Evolutionary conservation across 306 rosid genomes (phyloP).

Genomic region (Vicia sativa): DNA sequence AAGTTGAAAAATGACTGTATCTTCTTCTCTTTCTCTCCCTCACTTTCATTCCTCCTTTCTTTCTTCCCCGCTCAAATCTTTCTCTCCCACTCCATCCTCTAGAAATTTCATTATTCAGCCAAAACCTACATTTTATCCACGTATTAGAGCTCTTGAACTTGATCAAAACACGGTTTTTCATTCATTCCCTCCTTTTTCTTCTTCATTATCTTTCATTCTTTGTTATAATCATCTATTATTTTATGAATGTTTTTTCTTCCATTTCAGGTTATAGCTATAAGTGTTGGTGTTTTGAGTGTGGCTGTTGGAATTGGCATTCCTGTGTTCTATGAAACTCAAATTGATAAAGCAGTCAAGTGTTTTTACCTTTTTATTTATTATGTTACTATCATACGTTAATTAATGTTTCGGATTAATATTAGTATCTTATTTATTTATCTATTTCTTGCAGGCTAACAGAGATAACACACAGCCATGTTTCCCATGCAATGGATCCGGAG

Average conservation of each 20-base stretch:
- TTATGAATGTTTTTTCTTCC: neutral
- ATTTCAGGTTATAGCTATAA: conserved; percentile 76
- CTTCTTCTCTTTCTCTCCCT: conserved; percentile 57
- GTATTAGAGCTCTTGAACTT: conserved; percentile 80
- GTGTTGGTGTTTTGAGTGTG: conserved; percentile 79
- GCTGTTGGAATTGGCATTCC: conserved; percentile 89
- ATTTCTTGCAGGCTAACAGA: conserved; percentile 72
- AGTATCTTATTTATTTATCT: neutral
- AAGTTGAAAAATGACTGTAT: conserved; percentile 55
- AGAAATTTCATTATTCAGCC: conserved; percentile 45
- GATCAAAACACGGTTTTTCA: conserved; percentile 84
- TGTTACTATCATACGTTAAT: neutral
- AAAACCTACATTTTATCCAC: conserved; percentile 63
- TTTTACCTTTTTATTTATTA: neutral
- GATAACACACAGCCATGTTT: conserved; percentile 94
- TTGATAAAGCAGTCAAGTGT: conserved; percentile 76
- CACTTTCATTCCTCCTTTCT: conserved; percentile 71
- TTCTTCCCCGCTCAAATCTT: conserved; percentile 59
- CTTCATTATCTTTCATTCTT: neutral
- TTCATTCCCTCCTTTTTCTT: neutral
- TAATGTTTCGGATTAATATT: conserved; percentile 9
- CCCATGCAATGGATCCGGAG: conserved; percentile 94
- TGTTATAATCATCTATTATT: neutral
- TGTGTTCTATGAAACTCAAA: conserved; percentile 85
- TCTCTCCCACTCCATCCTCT: conserved; percentile 32